Evolutionary conservation across 768 basidiomycete genomes (phyloP), one percentile per base, ranked within the genome.

Genomic region (Termitomyces sp.): DNA sequence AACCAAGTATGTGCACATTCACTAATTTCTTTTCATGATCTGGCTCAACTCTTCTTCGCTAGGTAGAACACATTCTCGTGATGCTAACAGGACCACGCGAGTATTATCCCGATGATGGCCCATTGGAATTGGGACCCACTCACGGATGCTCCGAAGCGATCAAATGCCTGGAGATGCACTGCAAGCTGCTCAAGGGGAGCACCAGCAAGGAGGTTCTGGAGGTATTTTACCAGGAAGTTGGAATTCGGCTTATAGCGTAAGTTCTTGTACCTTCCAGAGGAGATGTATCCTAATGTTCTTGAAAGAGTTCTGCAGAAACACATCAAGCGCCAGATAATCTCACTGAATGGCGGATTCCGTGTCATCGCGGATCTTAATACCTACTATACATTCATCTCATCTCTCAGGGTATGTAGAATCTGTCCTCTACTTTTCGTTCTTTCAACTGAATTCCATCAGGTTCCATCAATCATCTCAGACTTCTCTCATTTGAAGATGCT

Each of bases 141-240:
- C 74, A 79, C 54, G 94, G 93, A 6, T 98, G 96, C 65, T 79
- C 68, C n/a, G 90, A 96, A 63, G 91, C 93, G 1, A 93, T 98
- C 60, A 80, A 78, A 55, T 97, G 93, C 65, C 74, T 99, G 28
- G 85, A 93, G 66, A 84, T 80, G 74, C 97, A 99, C 68, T 96
- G 95, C 65, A 88, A 87, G 60, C 77, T 98, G 46, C 72, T 99
- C 48, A 89, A 88, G 59, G 96, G 95, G 0, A 97, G 90, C 60
- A 96, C 96, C 46, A 95, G 88, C 66, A 90, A 92, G 68, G 96
- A 98, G 62, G 94, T 98, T 3, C 73, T 99, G 34, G 97, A 98
- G 65, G 96, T 99, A 3, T 98, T 99, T 70, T 93, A 98, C 68
- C 91, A 95, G 70, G 97, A 99, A 70, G 90, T 99, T 45, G 96